Evolutionary conservation across 768 basidiomycete genomes (phyloP), one percentile per base, ranked within the genome.

Genomic region (Crucibulum laeve): DNA sequence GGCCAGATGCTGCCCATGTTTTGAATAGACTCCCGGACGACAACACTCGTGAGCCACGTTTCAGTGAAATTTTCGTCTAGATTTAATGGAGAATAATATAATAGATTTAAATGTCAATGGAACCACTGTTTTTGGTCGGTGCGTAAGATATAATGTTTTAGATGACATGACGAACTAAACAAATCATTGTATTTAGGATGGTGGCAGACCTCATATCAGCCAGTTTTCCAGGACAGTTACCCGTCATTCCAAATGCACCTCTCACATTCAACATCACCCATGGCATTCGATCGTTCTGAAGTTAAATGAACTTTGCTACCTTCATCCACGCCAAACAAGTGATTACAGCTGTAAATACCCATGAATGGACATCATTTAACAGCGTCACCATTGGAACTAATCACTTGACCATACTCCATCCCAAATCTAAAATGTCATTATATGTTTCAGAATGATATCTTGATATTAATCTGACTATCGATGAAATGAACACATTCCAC

Each of bases 51-150:
- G 4, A 11, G 35, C 18, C n/a, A n/a, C n/a, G n/a, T 14, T 37
- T 37, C 4, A 10, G 13, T 37, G 35, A 3, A 10, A 44, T 46
- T 57, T 45, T 40, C 7, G 28, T 15, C 41, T 24, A 25, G 3
- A 22, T 46, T 23, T n/a, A n/a, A 2, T 19, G 22, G 15, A 24
- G 25, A 38, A 17, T 25, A 34, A n/a, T n/a, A 14, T 4, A 21
- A 17, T 10, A 65, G 64, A 69, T 44, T 41, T 69, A 40, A 70
- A 69, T 40, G 47, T 52, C 4, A 68, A 69, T 42, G 69, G 69
- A 36, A 68, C 64, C 3, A 69, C 67, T 13, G 65, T 71, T 4
- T 70, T 70, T 49, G 68, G 68, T 25, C 56, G 67, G 68, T 65
- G 44, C 21, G 49, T 45, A 38, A 21, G 25, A 5, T 26, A 26